Conservation (phyloP, 768 basidiomycete genomes). For the Piloderma croceum region DNA sequence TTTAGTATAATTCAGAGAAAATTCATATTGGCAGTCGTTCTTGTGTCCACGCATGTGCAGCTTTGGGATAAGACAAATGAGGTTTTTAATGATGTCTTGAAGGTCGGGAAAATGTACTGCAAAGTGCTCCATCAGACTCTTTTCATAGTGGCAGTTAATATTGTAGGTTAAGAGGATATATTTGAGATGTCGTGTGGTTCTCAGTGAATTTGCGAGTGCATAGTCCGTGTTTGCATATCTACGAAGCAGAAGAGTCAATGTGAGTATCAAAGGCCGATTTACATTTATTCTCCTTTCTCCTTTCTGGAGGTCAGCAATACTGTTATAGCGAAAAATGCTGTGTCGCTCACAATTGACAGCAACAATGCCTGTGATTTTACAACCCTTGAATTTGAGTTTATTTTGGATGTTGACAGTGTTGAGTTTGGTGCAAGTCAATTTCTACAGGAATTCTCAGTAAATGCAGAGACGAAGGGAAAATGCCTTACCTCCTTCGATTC, state of each 20-base stretch:
- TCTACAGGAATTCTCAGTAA: slow-evolving; percentile 8
- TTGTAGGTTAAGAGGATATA: slow-evolving; percentile 25
- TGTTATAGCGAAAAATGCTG: slow-evolving; percentile 19
- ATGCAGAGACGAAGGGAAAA: background rate
- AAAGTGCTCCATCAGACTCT: slow-evolving; percentile 18
- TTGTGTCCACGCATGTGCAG: slow-evolving; percentile 25
- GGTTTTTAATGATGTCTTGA: background rate
- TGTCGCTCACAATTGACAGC: slow-evolving; percentile 25
- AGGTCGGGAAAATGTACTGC: slow-evolving; percentile 7
- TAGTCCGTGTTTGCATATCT: background rate
- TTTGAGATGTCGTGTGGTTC: slow-evolving; percentile 8
- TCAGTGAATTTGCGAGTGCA: slow-evolving; percentile 8
- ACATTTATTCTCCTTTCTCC: slow-evolving; percentile 26
- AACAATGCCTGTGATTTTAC: slow-evolving; percentile 23
- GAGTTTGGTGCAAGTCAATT: slow-evolving; percentile 21
- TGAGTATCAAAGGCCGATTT: background rate
- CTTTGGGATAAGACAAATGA: slow-evolving; percentile 12
- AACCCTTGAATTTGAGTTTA: slow-evolving; percentile 22
- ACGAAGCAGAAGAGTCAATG: background rate
- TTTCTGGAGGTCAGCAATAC: slow-evolving; percentile 21
- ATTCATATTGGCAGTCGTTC: slow-evolving; percentile 17
- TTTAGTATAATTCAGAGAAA: slow-evolving; percentile 21
- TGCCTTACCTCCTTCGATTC: slow-evolving; percentile 5
- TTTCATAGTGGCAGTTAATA: slow-evolving; percentile 24
- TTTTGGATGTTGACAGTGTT: slow-evolving; percentile 23